Base-by-base conservation (phyloP, 371 early-diverging fungal genomes). In the Mortierella sp. region DNA sequence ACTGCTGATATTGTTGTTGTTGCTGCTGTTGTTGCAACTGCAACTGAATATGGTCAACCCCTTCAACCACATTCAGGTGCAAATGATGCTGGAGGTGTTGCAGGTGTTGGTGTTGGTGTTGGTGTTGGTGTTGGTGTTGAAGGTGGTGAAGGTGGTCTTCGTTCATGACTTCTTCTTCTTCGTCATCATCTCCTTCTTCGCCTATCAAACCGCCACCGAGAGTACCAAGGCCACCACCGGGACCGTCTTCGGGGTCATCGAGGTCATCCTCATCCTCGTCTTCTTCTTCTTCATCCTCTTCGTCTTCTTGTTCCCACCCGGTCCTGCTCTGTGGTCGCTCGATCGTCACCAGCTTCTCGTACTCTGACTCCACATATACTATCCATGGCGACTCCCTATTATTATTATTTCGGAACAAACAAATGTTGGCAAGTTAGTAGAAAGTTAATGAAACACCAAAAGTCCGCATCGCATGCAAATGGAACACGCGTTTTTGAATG, bases 301-400 rank as follows among this genome's bases (percentile, higher is more conserved):
- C 81, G 44, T 85, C 85, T 16, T 76, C 82, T 68, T 82, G 82
- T 14, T 77, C 86, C 86, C 86, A 85, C 7, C 75, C 77, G 12
- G 82, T 72, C 44, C 86, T 75, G 38, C 86, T 85, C 54, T 85
- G 86, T 12, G 86, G 86, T 6, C 81, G 71, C 76, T 85, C 82
- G 38, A 79, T 82, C 41, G 82, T 81, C 38, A 85, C 82, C 68
- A 85, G 70, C 27, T 85, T 85, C 49, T 85, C 86, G 49, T 85
- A 85, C 27, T 85, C 86, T 7, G 82, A 76, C 27, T 85, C 86
- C 38, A 85, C 86, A 58, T 82, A 85, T 7, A 75, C 82, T 24
- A 85, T 72, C 86, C 86, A 85, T 1, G 86, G 86, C 56, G 86
- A 85, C n/a, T 85, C 86, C 0, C 86, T 85, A 68, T 27, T 49